A percentile compares a stretch with the other conserved stretches of the same genome.
These are phyloP conservation scores for Acacia confusa DNA, from an alignment of 306 rosid species.

Conservation along the genomic window DNA sequence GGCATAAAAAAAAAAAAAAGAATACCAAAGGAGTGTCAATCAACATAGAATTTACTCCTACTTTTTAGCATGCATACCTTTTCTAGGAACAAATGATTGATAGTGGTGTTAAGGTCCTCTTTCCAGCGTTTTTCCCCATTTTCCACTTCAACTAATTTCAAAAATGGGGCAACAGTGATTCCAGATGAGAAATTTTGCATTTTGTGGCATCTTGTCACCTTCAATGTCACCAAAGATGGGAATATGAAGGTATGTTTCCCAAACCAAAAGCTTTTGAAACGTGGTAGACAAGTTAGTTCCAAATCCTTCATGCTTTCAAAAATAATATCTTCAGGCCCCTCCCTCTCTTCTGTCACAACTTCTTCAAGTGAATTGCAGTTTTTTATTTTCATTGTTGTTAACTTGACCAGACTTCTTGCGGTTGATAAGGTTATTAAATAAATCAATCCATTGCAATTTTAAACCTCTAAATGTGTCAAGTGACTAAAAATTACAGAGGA, in stretches of 20 bases:
- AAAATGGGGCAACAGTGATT: background rate
- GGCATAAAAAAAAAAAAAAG: fast-evolving
- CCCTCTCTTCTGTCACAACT: background rate
- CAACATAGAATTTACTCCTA: background rate
- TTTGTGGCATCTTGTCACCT: background rate
- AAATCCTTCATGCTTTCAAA: background rate
- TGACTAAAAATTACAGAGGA: no score
- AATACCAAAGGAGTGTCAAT: no score
- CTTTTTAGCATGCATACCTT: background rate
- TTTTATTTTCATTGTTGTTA: background rate
- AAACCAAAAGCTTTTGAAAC: background rate
- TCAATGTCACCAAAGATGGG: background rate
- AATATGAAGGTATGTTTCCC: background rate
- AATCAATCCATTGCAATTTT: no score
- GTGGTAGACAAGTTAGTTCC: background rate
- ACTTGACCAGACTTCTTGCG: background rate
- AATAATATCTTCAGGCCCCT: background rate
- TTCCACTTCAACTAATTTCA: background rate
- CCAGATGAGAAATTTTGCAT: background rate
- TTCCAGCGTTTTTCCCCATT: background rate
- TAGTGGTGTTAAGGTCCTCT: background rate
- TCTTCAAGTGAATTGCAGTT: background rate
- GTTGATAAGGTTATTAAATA: no score
- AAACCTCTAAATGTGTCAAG: no score
- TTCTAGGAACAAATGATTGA: background rate